Percentiles rank a stretch among this genome's conserved stretches.
These are phyloP conservation scores for Forsythia suspensa DNA, from an alignment of 257 asterid genomes.

Conservation along the genomic window DNA sequence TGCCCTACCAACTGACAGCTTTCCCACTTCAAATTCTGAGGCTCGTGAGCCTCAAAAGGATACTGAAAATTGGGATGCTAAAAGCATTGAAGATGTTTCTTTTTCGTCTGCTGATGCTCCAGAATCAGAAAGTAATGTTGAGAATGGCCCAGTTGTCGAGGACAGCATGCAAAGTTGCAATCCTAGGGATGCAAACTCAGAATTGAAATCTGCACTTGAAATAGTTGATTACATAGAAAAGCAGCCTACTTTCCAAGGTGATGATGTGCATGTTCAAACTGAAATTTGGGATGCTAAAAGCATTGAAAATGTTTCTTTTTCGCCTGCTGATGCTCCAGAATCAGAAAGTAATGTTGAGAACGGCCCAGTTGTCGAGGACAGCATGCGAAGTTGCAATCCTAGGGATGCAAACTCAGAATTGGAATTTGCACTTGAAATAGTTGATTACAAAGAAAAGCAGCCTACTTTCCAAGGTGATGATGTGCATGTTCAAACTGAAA, in stretches of 20 bases:
- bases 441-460: slow-evolving; percentile 23
- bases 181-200: slow-evolving; percentile 21
- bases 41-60: slow-evolving; percentile 15
- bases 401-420: slow-evolving; percentile 25
- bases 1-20: slow-evolving; percentile 26
- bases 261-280: slow-evolving; percentile 21
- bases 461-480: slow-evolving; percentile 18
- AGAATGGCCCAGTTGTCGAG: slow-evolving; percentile 13
- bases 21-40: slow-evolving; percentile 25
- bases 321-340: slow-evolving; percentile 20
- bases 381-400: neutral
- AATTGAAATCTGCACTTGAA: slow-evolving; percentile 16
- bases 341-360: slow-evolving; percentile 22
- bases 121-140: slow-evolving; percentile 21
- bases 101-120: slow-evolving; percentile 21
- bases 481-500: slow-evolving; percentile 23
- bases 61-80: slow-evolving; percentile 22
- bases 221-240: slow-evolving; percentile 13
- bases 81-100: slow-evolving; percentile 15
- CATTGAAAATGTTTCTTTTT: slow-evolving; percentile 15
- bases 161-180: neutral
- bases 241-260: slow-evolving; percentile 21
- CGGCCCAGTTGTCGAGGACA: slow-evolving; percentile 15
- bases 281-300: slow-evolving; percentile 26
- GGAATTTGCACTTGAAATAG: slow-evolving; percentile 7